phyloP scores from a whole-genome alignment of 352 stramenopile species.

The Phytophthora palmivora region DNA sequence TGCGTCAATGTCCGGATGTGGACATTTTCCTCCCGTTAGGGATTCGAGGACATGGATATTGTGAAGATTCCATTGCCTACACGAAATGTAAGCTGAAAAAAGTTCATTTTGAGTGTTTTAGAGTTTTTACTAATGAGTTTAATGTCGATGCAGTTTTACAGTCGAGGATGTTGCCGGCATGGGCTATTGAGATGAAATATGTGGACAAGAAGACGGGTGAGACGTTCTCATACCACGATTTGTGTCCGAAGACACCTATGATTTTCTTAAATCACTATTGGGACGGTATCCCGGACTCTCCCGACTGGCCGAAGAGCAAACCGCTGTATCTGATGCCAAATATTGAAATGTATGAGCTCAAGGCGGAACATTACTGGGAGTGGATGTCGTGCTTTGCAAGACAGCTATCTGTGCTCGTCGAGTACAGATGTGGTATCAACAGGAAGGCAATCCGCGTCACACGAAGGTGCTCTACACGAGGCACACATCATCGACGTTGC shows the following conservation, averaged over 20 bases:
- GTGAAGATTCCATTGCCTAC: slow-evolving; percentile 74
- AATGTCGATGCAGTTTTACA: slow-evolving; percentile 32
- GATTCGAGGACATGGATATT: slow-evolving; percentile 67
- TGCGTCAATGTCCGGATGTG: slow-evolving; percentile 61
- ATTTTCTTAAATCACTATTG: slow-evolving; percentile 65
- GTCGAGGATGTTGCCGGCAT: slow-evolving; percentile 50
- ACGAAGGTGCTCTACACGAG: slow-evolving; percentile 60
- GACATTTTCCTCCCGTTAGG: slow-evolving; percentile 67
- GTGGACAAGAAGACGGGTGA: slow-evolving; percentile 46
- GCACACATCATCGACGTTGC: slow-evolving; percentile 67
- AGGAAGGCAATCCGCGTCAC: slow-evolving; percentile 62
- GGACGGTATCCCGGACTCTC: slow-evolving; percentile 40
- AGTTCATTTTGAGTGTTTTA: background rate
- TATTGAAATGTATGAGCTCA: slow-evolving; percentile 71
- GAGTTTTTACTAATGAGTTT: background rate
- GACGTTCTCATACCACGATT: slow-evolving; percentile 56
- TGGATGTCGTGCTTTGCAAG: slow-evolving; percentile 68
- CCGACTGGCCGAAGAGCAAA: slow-evolving; percentile 41
- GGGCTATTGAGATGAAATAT: slow-evolving; percentile 54
- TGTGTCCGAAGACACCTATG: slow-evolving; percentile 52
- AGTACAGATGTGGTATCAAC: slow-evolving; percentile 55
- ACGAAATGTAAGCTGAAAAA: slow-evolving; percentile 57
- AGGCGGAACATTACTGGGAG: slow-evolving; percentile 56
- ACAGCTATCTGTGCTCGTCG: slow-evolving; percentile 54
- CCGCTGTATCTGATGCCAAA: slow-evolving; percentile 50